Conservation (phyloP, 352 stramenopile genomes). For the Phytophthora pisi region DNA sequence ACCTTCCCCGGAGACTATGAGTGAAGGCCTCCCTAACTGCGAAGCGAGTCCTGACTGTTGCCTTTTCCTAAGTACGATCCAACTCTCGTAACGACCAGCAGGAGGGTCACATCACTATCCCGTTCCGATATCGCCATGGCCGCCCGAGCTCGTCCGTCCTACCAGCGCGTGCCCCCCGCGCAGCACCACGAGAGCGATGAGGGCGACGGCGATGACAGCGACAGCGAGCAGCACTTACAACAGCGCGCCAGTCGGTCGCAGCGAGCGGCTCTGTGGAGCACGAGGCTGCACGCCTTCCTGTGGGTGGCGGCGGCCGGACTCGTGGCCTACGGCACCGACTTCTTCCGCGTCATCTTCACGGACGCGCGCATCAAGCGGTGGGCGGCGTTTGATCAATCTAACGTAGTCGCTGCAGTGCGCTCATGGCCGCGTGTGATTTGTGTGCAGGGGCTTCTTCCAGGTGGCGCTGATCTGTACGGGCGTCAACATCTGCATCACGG, state of each 20-base stretch:
- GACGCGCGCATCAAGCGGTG: constrained; percentile 58
- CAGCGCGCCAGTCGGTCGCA: constrained; percentile 40
- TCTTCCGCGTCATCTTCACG: constrained; percentile 72
- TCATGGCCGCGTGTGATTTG: constrained; percentile 1
- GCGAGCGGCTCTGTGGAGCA: constrained; percentile 66
- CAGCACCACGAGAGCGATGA: constrained; percentile 45
- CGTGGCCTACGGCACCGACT: constrained; percentile 70
- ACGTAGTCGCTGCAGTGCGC: no score
- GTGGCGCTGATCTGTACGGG: constrained; percentile 77
- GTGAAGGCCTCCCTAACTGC: no score
- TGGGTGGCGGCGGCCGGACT: constrained; percentile 65
- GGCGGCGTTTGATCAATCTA: not conserved
- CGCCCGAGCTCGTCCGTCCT: constrained; percentile 35
- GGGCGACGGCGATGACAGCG: constrained; percentile 41
- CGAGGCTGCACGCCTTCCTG: constrained; percentile 73
- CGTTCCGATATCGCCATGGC: constrained; percentile 28
- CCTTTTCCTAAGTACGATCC: constrained; percentile 16
- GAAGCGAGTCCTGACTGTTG: not conserved
- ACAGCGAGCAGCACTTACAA: constrained; percentile 35
- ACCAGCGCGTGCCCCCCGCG: constrained; percentile 58
- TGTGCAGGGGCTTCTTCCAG: constrained; percentile 78
- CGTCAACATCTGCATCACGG: constrained; percentile 87
- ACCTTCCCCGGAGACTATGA: no score
- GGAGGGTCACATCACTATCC: not conserved
- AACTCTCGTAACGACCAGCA: not conserved